Evolutionary conservation across 2,329 filamentous ascomycete genomes (phyloP).

Genomic region (Didymella segeticola): DNA sequence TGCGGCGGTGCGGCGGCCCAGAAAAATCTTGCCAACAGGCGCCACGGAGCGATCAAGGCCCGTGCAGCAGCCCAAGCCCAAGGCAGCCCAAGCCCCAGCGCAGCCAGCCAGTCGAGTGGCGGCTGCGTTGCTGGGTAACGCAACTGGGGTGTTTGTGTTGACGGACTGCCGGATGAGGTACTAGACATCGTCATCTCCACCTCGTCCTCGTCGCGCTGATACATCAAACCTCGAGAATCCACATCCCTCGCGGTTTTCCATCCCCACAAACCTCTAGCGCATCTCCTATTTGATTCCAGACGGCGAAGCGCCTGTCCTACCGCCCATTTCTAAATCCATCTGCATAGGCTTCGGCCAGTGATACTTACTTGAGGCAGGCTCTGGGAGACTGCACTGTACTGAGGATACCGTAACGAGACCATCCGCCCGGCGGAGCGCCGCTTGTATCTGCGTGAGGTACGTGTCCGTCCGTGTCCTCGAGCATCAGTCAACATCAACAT

Average conservation of each 20-base stretch:
- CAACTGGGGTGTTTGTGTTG: constrained; percentile 32
- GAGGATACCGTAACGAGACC: constrained; percentile 55
- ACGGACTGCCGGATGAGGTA: constrained; percentile 29
- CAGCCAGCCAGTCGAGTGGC: too few relatives aligned
- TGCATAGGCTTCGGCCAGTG: constrained; percentile 40
- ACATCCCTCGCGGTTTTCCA: constrained; percentile 31
- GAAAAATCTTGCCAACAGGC: constrained; percentile 3
- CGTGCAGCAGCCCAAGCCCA: constrained; percentile 7
- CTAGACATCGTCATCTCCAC: constrained; percentile 38
- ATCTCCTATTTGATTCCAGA: constrained; percentile 23
- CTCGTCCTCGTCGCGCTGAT: constrained; percentile 30
- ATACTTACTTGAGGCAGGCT: constrained; percentile 48
- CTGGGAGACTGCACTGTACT: constrained; percentile 51
- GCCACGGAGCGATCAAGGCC: constrained; percentile 5
- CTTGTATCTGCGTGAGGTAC: constrained; percentile 84
- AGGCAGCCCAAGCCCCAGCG: too few relatives aligned
- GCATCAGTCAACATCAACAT: too few relatives aligned
- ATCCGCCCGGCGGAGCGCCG: constrained; percentile 75
- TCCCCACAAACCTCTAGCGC: constrained; percentile 30
- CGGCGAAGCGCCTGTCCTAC: constrained; percentile 11
- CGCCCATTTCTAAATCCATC: constrained; percentile 18
- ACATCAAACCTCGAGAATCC: constrained; percentile 29
- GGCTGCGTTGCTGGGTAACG: constrained; percentile 40
- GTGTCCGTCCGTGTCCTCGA: constrained; percentile 27
- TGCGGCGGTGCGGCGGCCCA: too few relatives aligned